phyloP scores from a whole-genome alignment of 176 grass and related monocot species.

The Carex littledalei region DNA sequence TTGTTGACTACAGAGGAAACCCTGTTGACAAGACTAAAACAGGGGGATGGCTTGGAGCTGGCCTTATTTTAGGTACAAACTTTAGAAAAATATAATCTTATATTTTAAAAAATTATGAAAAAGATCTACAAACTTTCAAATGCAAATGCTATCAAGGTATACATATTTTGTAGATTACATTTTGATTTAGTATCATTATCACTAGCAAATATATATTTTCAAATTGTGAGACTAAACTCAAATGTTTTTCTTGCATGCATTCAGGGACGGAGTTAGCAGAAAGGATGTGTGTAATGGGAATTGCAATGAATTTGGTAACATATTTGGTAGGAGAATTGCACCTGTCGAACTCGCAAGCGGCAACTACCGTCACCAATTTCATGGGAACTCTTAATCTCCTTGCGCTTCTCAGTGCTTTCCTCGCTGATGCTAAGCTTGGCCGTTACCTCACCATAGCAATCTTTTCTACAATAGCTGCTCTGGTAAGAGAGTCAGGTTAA shows the following conservation, averaged over 20 bases:
- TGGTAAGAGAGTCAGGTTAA: slow-evolving; percentile 6
- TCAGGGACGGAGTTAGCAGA: slow-evolving; percentile 66
- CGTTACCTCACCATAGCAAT: slow-evolving; percentile 54
- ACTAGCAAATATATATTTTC: neutral
- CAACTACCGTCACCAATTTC: slow-evolving; percentile 62
- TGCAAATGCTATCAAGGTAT: no score
- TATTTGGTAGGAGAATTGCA: slow-evolving; percentile 51
- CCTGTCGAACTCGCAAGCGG: slow-evolving; percentile 51
- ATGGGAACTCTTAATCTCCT: slow-evolving; percentile 69
- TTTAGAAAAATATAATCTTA: neutral
- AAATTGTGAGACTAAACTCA: neutral
- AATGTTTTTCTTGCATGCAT: neutral
- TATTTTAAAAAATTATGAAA: no score
- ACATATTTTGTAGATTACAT: neutral
- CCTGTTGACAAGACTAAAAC: slow-evolving; percentile 64
- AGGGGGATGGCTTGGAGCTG: slow-evolving; percentile 81
- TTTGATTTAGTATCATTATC: neutral
- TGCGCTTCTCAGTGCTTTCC: slow-evolving; percentile 56
- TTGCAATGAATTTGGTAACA: slow-evolving; percentile 66
- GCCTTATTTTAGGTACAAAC: slow-evolving; percentile 54
- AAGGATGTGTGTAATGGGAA: slow-evolving; percentile 74
- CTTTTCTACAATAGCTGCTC: slow-evolving; percentile 41
- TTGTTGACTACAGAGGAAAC: slow-evolving; percentile 61
- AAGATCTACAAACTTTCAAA: no score
- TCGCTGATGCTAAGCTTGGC: slow-evolving; percentile 63